These are phyloP conservation scores for Glutinoglossum americanum DNA, from an alignment of 495 filamentous ascomycete species.

Conservation along the genomic window DNA sequence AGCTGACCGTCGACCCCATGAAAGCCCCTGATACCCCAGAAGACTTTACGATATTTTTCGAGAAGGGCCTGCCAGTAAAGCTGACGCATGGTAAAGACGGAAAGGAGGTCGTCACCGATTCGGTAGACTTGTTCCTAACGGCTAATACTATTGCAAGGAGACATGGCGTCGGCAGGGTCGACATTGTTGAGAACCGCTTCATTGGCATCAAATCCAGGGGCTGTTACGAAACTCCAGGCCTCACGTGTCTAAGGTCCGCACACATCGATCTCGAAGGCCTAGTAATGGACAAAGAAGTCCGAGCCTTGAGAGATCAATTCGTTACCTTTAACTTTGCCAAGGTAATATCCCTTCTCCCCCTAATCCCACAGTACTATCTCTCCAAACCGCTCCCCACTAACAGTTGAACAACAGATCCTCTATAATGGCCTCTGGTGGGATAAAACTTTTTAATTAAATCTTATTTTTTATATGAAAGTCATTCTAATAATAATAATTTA, in stretches of 20 bases:
- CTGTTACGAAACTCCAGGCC: conserved; percentile 68
- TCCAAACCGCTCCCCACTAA: no score
- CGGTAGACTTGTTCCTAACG: conserved; percentile 58
- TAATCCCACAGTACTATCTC: no score
- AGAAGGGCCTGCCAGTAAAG: conserved; percentile 66
- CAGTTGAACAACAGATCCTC: not conserved
- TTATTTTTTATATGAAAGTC: no score
- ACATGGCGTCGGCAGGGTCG: conserved; percentile 69
- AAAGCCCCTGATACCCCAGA: conserved; percentile 55
- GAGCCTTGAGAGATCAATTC: conserved; percentile 65
- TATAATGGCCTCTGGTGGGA: not conserved
- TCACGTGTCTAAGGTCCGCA: conserved; percentile 53
- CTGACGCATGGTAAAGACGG: conserved; percentile 28
- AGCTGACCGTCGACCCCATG: conserved; percentile 49
- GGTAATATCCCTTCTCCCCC: conserved; percentile 7
- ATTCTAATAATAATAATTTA: no score
- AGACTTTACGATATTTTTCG: conserved; percentile 61
- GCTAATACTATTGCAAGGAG: conserved; percentile 57
- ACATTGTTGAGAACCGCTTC: conserved; percentile 93
- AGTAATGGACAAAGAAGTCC: conserved; percentile 65
- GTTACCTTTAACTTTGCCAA: conserved; percentile 56
- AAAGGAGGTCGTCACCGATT: conserved; percentile 37
- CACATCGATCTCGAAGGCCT: conserved; percentile 74
- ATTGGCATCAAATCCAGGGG: conserved; percentile 67
- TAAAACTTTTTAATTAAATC: no score